Conservation (phyloP, 768 basidiomycete species). For the Crassisporium funariophilum region DNA sequence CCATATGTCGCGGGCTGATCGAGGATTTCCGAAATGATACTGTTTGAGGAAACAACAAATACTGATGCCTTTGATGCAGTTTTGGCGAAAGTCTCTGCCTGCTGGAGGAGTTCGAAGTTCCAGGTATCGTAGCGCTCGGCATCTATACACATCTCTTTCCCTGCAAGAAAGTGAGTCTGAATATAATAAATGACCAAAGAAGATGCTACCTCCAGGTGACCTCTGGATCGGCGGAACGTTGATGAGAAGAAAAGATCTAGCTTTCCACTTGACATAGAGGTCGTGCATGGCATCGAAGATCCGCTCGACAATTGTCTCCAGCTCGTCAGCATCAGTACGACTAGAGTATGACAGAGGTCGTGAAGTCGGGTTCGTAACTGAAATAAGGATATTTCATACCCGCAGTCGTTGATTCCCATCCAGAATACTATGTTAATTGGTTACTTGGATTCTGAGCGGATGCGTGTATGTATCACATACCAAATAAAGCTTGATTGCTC, state of each 20-base stretch:
- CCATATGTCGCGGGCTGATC: slow-evolving; percentile 33
- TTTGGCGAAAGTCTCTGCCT: slow-evolving; percentile 25
- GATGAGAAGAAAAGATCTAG: slow-evolving; percentile 38
- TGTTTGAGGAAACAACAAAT: slow-evolving; percentile 35
- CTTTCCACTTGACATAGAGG: slow-evolving; percentile 33
- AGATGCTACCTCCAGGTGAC: slow-evolving; percentile 34
- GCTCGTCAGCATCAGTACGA: slow-evolving; percentile 25
- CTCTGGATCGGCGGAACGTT: slow-evolving; percentile 41
- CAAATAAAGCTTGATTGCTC: not conserved
- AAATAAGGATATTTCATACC: too few species aligned
- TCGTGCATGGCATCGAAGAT: slow-evolving; percentile 27
- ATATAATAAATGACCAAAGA: not conserved
- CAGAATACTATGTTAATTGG: slow-evolving; percentile 25
- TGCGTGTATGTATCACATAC: not conserved
- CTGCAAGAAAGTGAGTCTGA: not conserved
- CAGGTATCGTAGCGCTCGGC: slow-evolving; percentile 21
- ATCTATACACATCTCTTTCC: not conserved
- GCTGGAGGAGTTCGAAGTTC: slow-evolving; percentile 30
- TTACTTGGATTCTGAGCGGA: not conserved
- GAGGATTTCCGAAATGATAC: slow-evolving; percentile 32
- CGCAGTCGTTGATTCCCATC: slow-evolving; percentile 44
- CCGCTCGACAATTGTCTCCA: slow-evolving; percentile 27
- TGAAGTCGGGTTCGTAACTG: too few species aligned
- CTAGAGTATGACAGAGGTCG: too few species aligned
- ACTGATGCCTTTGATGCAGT: slow-evolving; percentile 25